Percentiles rank a stretch among this genome's conserved stretches.
These are phyloP conservation scores for Anthoceros angustus DNA, from an alignment of 225 moss, liverwort and hornwort genomes.

Conservation along the genomic window DNA sequence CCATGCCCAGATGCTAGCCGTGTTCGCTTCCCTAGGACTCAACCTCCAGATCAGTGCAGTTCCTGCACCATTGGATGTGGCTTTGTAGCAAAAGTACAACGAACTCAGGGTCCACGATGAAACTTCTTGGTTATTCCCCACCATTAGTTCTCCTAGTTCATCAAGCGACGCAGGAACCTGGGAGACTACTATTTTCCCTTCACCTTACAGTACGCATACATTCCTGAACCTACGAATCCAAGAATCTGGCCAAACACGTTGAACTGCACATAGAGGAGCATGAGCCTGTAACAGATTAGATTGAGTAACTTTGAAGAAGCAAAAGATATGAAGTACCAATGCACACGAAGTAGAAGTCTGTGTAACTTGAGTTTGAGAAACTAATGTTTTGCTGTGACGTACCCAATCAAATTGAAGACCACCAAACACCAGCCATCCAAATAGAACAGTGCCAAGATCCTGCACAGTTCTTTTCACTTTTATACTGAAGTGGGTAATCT, in stretches of 20 bases:
- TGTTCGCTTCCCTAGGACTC: too few species aligned
- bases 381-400: not conserved
- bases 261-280: constrained; percentile 41
- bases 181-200: constrained; percentile 50
- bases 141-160: too few species aligned
- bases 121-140: too few species aligned
- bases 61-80: too few species aligned
- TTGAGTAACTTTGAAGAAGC: not conserved
- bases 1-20: too few species aligned
- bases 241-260: constrained; percentile 91
- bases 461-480: constrained; percentile 18
- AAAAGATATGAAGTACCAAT: not conserved
- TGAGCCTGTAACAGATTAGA: not conserved
- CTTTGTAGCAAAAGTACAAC: too few species aligned
- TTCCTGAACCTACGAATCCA: constrained; percentile 87
- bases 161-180: not conserved
- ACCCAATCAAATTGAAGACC: constrained; percentile 96
- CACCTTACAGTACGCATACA: constrained; percentile 84
- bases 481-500: not conserved
- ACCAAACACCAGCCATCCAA: constrained; percentile 94
- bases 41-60: too few species aligned
- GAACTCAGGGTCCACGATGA: too few species aligned
- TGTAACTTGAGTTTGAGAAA: not conserved
- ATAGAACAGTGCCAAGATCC: constrained; percentile 83
- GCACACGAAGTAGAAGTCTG: not conserved